Evolutionary conservation across 2,329 filamentous ascomycete species (phyloP).

Genomic region (Aspergillus quadrilineatus): DNA sequence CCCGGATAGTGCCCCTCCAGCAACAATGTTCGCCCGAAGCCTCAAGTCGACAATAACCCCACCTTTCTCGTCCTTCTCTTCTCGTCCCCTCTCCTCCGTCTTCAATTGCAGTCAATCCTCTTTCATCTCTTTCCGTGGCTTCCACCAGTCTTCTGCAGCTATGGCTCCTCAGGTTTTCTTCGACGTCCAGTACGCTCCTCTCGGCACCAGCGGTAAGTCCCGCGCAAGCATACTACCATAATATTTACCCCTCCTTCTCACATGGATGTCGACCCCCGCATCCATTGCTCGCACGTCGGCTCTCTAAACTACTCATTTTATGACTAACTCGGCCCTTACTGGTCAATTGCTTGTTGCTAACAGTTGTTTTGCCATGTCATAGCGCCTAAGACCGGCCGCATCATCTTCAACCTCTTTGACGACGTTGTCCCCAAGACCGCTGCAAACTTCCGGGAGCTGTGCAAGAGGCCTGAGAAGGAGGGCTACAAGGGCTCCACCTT

Average conservation of each 20-base stretch:
- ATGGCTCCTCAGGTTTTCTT: slow-evolving; percentile 74
- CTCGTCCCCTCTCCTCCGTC: slow-evolving; percentile 35
- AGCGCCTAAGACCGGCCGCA: slow-evolving; percentile 69
- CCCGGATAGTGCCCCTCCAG: slow-evolving; percentile 35
- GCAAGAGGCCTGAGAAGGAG: slow-evolving; percentile 76
- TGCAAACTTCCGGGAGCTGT: slow-evolving; percentile 81
- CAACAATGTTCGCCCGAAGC: slow-evolving; percentile 44
- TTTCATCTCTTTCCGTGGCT: slow-evolving; percentile 49
- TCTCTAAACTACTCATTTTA: not conserved
- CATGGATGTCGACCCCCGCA: not conserved
- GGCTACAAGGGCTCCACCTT: slow-evolving; percentile 81
- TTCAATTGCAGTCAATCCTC: slow-evolving; percentile 31
- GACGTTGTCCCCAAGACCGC: slow-evolving; percentile 84
- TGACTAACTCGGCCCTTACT: not conserved
- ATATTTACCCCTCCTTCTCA: slow-evolving; percentile 9
- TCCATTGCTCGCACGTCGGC: not conserved
- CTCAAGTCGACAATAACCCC: slow-evolving; percentile 44
- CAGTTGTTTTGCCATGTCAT: slow-evolving; percentile 25
- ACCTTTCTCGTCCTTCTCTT: slow-evolving; percentile 44
- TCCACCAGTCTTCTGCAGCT: slow-evolving; percentile 65
- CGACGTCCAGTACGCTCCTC: slow-evolving; percentile 63
- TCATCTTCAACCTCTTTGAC: slow-evolving; percentile 88
- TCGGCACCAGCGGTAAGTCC: slow-evolving; percentile 29
- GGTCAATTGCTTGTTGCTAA: slow-evolving; percentile 22
- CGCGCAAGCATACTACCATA: slow-evolving; percentile 13